A percentile compares a stretch with the other conserved stretches of the same genome.
Conservation (phyloP, 805 yeast genomes). For the Hanseniaspora taiwanica region DNA sequence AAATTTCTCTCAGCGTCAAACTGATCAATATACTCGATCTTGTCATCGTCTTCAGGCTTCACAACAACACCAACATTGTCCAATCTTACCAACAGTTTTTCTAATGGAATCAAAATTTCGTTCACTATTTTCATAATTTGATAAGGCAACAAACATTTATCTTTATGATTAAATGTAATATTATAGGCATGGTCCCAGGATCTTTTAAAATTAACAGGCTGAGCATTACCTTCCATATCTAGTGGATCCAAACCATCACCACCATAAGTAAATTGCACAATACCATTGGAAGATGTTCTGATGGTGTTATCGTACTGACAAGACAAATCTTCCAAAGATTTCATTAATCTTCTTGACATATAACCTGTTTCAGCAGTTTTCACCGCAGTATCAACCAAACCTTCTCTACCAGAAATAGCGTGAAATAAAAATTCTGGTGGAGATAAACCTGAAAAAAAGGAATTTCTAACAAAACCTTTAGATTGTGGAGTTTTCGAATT, state of each 20-base stretch:
- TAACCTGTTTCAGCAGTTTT: slow-evolving; percentile 99
- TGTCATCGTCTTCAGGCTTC: slow-evolving; percentile 29
- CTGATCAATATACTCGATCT: slow-evolving; percentile 64
- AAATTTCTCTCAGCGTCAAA: slow-evolving; percentile 79
- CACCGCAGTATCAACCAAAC: slow-evolving; percentile 97
- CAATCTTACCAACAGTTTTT: slow-evolving; percentile 42
- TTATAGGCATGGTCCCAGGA: slow-evolving; percentile 90
- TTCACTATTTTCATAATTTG: slow-evolving; percentile 47
- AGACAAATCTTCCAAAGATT: slow-evolving; percentile 90
- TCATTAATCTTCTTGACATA: slow-evolving; percentile 97
- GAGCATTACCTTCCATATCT: slow-evolving; percentile 98
- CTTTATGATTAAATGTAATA: slow-evolving; percentile 47
- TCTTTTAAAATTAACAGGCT: slow-evolving; percentile 83
- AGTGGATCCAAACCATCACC: slow-evolving; percentile 97
- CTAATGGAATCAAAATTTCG: slow-evolving; percentile 46
- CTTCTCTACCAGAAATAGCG: slow-evolving; percentile 99
- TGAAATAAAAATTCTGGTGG: slow-evolving; percentile 98
- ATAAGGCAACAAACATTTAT: slow-evolving; percentile 52
- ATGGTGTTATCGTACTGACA: slow-evolving; percentile 89
- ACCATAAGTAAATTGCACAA: slow-evolving; percentile 95
- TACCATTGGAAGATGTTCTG: slow-evolving; percentile 88
- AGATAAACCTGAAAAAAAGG: slow-evolving; percentile 83
- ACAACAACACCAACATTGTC: slow-evolving; percentile 59
- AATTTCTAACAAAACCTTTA: slow-evolving; percentile 93
- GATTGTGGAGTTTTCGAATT: slow-evolving; percentile 95